Conservation (phyloP, 495 filamentous ascomycete species). For the Penicillium angulare region DNA sequence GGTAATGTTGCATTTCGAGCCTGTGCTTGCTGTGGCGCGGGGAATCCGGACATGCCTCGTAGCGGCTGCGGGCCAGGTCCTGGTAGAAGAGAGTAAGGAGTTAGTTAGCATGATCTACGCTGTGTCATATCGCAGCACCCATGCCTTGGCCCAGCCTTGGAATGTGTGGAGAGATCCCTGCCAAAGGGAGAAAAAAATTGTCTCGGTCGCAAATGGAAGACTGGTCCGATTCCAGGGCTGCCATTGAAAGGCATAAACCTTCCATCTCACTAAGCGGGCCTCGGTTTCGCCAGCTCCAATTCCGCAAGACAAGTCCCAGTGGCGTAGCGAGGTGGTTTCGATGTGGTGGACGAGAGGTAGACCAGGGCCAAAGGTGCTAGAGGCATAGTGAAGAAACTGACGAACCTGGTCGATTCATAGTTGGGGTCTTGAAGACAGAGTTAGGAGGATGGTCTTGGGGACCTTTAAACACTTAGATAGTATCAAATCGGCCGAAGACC, state of each 20-base stretch:
- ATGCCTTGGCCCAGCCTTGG: slow-evolving; percentile 16
- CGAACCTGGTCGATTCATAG: slow-evolving; percentile 48
- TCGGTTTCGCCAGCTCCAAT: too few relatives aligned
- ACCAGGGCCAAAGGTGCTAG: slow-evolving; percentile 8
- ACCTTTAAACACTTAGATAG: slow-evolving; percentile 10
- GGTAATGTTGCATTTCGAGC: slow-evolving; percentile 56
- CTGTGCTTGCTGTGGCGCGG: slow-evolving; percentile 62
- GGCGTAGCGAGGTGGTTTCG: slow-evolving; percentile 1
- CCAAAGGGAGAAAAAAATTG: slow-evolving; percentile 13
- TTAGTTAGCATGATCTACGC: slow-evolving; percentile 34
- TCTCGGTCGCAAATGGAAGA: slow-evolving; percentile 30
- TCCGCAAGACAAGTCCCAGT: neutral
- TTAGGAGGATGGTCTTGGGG: neutral
- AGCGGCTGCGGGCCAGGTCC: slow-evolving; percentile 67
- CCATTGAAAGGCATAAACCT: slow-evolving; percentile 23
- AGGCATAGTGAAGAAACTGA: slow-evolving; percentile 24
- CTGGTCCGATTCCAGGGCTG: slow-evolving; percentile 12
- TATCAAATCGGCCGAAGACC: slow-evolving; percentile 5
- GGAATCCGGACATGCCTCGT: slow-evolving; percentile 69
- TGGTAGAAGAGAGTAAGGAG: slow-evolving; percentile 29
- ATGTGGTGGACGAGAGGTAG: too few relatives aligned
- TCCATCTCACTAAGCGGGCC: neutral
- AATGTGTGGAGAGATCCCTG: slow-evolving; percentile 20
- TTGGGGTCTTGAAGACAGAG: slow-evolving; percentile 3
- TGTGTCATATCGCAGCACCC: slow-evolving; percentile 7